Evolutionary conservation across 176 grass and related monocot genomes (phyloP), one percentile per base, ranked within the genome.

Genomic region (Oryza brachyantha): DNA sequence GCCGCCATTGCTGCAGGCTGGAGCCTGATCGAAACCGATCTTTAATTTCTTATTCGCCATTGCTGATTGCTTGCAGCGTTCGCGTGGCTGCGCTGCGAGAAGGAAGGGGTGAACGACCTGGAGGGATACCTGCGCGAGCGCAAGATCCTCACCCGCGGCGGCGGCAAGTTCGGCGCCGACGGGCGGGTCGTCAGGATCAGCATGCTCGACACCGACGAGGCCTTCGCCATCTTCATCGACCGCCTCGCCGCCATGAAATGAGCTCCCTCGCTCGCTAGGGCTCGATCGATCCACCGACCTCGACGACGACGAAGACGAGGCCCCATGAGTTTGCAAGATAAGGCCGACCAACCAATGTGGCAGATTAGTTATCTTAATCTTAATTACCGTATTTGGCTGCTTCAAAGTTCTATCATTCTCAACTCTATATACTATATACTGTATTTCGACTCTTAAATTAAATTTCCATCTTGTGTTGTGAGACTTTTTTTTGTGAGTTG

Each of bases 201-300:
- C 32, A 93, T 93, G 91, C 21, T 93, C 28, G 91, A 91, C 77
- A 87, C 75, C 0, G 85, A 93, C 29, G 75, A 84, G 43, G 86
- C 85, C 1, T 88, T 93, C 72, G 8, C 50, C 10, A 68, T 91
- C 16, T 88, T 93, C 61, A 26, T 91, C 3, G 16, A 67, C 17
- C 85, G 91, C 16, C 71, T 93, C 4, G 42, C 66, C 0, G 50
- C 83, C 16, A 37, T 93, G n/a, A 60, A 72, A 34, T 82, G 73
- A 10, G 22, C 3, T 55, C 50, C n/a, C n/a, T n/a, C n/a, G n/a
- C n/a, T 32, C 4, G 50, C 1, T 50, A 8, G 16, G 0, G 40
- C 40, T 48, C 45, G 45, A 7, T 19, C 45, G 45, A 50, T 32
- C n/a, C n/a, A n/a, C 14, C 43, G 48, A 52, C 8, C 17, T 17